phyloP scores from a whole-genome alignment of 169 alveolate genomes.

The Plasmodium relictum region DNA sequence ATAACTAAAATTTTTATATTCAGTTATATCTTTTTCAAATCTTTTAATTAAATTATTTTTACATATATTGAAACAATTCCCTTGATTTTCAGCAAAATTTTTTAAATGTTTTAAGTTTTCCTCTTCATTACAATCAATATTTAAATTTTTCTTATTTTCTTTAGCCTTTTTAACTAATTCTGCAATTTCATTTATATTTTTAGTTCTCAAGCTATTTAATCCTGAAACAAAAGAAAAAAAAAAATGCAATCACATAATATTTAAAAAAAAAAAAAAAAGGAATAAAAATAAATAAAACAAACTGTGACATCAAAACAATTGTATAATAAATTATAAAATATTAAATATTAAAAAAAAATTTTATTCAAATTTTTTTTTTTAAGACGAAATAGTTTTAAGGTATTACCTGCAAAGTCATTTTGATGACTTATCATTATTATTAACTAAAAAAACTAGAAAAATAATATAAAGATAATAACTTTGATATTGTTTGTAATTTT shows the following conservation, averaged over 20 bases:
- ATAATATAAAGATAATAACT: too few species aligned
- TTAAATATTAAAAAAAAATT: not conserved
- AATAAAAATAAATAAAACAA: not conserved
- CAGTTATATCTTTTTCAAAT: slow-evolving; percentile 36
- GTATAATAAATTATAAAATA: too few species aligned
- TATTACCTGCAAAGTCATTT: slow-evolving; percentile 1
- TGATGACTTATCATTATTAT: slow-evolving; percentile 7
- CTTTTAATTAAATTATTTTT: slow-evolving; percentile 34
- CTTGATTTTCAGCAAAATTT: slow-evolving; percentile 51
- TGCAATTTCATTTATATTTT: slow-evolving; percentile 36
- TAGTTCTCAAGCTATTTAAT: slow-evolving; percentile 54
- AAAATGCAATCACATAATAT: not conserved
- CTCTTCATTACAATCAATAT: slow-evolving; percentile 9
- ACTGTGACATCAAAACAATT: too few species aligned
- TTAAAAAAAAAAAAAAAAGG: not conserved
- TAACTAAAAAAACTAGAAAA: not conserved
- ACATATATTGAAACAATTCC: slow-evolving; percentile 31
- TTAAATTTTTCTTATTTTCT: slow-evolving; percentile 34
- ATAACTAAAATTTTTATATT: slow-evolving; percentile 30
- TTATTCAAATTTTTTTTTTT: not conserved
- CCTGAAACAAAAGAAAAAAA: slow-evolving; percentile 7
- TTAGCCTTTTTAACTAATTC: slow-evolving; percentile 28
- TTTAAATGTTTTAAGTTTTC: slow-evolving; percentile 25
- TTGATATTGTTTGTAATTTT: too few species aligned
- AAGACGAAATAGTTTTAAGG: not conserved